phyloP scores from a whole-genome alignment of 2,329 filamentous ascomycete genomes.

The Verticillium longisporum region DNA sequence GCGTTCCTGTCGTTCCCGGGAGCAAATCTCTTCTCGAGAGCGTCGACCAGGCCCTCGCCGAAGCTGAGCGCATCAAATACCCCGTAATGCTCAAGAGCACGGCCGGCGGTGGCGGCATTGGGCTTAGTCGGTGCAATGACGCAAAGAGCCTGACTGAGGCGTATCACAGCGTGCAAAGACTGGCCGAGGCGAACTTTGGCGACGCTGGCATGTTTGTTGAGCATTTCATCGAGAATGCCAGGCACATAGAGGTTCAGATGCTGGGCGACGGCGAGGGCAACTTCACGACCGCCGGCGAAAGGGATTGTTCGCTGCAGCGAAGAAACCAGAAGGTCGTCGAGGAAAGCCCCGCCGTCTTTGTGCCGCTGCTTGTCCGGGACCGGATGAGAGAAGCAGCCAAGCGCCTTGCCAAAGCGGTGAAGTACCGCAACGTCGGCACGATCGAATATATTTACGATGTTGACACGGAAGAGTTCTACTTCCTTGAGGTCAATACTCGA shows the following conservation, averaged over 20 bases:
- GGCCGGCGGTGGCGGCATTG: conserved; percentile 38
- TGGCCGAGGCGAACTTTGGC: conserved; percentile 34
- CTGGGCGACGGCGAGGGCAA: conserved; percentile 35
- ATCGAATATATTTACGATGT: conserved; percentile 38
- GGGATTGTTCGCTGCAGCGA: conserved; percentile 44
- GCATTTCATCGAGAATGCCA: conserved; percentile 29
- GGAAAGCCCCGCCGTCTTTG: conserved; percentile 31
- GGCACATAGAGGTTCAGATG: conserved; percentile 45
- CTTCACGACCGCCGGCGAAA: conserved; percentile 32
- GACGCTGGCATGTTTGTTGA: conserved; percentile 33
- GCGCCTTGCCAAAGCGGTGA: conserved; percentile 24
- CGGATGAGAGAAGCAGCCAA: conserved; percentile 30
- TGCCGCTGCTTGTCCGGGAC: conserved; percentile 20
- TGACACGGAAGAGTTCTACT: conserved; percentile 30
- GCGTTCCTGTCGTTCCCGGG: conserved; percentile 27
- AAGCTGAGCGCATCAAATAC: conserved; percentile 22
- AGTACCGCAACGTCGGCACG: conserved; percentile 34
- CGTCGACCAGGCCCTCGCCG: conserved; percentile 17
- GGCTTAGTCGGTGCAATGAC: conserved; percentile 29
- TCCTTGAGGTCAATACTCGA: conserved; percentile 41
- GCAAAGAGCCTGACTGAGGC: conserved; percentile 19
- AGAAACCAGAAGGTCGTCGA: conserved; percentile 47
- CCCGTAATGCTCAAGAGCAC: conserved; percentile 42
- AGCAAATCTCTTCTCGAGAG: conserved; percentile 18
- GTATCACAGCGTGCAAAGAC: conserved; percentile 27